Base-by-base conservation (phyloP, 768 basidiomycete species). In the Amanita rimosa region DNA sequence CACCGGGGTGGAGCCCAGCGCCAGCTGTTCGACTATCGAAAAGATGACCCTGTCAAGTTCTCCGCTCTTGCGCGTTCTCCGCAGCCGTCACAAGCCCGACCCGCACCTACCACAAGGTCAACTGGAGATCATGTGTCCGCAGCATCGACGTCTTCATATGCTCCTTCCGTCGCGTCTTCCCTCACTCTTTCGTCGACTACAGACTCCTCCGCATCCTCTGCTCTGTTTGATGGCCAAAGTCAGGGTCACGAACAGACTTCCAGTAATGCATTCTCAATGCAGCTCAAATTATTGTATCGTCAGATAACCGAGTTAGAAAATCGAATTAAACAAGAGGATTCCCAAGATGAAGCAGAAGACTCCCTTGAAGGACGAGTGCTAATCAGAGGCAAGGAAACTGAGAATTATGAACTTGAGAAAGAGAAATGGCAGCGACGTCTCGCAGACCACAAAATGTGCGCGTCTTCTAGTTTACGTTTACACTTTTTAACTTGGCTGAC, bases 21-120 rank as follows among this genome's bases (percentile, higher is more conserved):
- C 36, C 85, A 85, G 52, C 76, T 96, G 0, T 94, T 92, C 50
- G 92, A 98, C 60, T 89, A 87, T 51, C 75, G 87, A 34, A 82
- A 89, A 58, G 88, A 98, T 62, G 90, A 98, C 62, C 91, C 96
- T 0, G 78, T 92, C 27, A 78, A 85, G 9, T 98, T 98, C 64
- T 69, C 78, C 34, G 75, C 81, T 29, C 73, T 79, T 31, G 67
- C 77, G 3, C 75, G 81, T 36, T 74, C 81, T 40, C 52, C 60
- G 51, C 56, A 58, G 7, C 44, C 54, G 5, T 50, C 49, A 43
- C 59, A 57, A 44, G 59, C 60, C 35, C 74, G 74, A 5, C 70
- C 74, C 0, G 55, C 69, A 0, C 76, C 78, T 6, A 69, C 74
- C n/a, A 72, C 78, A 21, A 81, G 81, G 55, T 70, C 74, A 8